Percentiles rank a stretch among this genome's conserved stretches.
Conservation (phyloP, 169 alveolate genomes). For the Cryptosporidium tyzzeri region DNA sequence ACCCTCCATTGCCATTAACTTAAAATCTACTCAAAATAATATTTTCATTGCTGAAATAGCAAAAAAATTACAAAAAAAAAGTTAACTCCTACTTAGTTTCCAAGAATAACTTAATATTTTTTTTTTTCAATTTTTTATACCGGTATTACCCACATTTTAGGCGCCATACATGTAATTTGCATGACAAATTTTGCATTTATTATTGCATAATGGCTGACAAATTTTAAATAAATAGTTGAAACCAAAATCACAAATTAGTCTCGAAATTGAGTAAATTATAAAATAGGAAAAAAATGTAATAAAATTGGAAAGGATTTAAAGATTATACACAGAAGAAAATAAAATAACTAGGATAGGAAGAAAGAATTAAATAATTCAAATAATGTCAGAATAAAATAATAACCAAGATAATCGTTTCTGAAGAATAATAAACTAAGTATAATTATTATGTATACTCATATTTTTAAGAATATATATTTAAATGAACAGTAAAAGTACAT, state of each 20-base stretch:
- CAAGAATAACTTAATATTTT: neutral
- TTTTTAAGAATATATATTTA: neutral
- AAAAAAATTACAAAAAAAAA: too few species aligned
- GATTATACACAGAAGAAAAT: neutral
- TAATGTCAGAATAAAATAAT: neutral
- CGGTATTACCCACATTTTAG: constrained; percentile 24
- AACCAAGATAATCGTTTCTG: neutral
- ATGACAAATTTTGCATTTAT: constrained; percentile 14
- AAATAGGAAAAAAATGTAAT: constrained; percentile 15
- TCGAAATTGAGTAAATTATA: constrained; percentile 29
- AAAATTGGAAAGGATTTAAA: neutral
- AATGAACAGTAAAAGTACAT: neutral
- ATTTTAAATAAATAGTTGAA: neutral
- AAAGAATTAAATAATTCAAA: neutral
- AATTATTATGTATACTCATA: neutral
- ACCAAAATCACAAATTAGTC: neutral
- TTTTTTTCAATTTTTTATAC: neutral
- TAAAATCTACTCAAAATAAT: neutral
- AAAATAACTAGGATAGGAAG: neutral
- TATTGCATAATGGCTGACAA: neutral
- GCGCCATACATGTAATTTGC: constrained; percentile 33
- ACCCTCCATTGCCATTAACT: constrained; percentile 10
- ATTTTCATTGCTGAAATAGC: neutral
- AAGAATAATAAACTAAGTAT: neutral
- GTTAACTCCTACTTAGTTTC: neutral